Conservation (phyloP, 202 grass and related monocot genomes). For the Panicum hallii region DNA sequence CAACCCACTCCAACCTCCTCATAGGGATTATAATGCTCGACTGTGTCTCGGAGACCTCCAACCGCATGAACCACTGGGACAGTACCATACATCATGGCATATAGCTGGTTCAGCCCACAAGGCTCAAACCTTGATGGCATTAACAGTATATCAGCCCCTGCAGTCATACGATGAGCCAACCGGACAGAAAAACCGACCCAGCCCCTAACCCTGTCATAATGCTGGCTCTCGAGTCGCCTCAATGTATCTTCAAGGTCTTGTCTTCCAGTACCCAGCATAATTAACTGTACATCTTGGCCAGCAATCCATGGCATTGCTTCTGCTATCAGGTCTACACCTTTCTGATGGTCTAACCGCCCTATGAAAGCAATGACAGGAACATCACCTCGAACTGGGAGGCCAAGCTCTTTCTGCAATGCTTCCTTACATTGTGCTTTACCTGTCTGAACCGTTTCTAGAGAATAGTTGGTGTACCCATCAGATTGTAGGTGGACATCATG, state of each 20-base stretch:
- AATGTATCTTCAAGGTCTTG: slow-evolving; percentile 87
- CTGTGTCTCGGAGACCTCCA: slow-evolving; percentile 79
- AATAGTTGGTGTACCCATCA: slow-evolving; percentile 81
- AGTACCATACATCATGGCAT: slow-evolving; percentile 96
- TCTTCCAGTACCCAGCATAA: slow-evolving; percentile 82
- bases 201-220: slow-evolving; percentile 71
- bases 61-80: slow-evolving; percentile 88
- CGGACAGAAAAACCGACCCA: slow-evolving; percentile 90
- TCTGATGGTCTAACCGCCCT: slow-evolving; percentile 80
- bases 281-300: slow-evolving; percentile 78
- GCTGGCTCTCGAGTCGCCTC: slow-evolving; percentile 71
- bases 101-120: slow-evolving; percentile 86
- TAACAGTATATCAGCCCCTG: slow-evolving; percentile 77
- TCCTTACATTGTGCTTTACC: slow-evolving; percentile 83
- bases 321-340: slow-evolving; percentile 86
- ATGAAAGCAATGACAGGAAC: slow-evolving; percentile 84
- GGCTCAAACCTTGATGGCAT: slow-evolving; percentile 95
- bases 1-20: slow-evolving; percentile 71
- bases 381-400: slow-evolving; percentile 64
- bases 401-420: slow-evolving; percentile 74
- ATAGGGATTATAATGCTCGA: slow-evolving; percentile 78
- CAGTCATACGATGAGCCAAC: slow-evolving; percentile 82
- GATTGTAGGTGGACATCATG: slow-evolving; percentile 69
- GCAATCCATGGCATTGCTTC: slow-evolving; percentile 95
- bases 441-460: slow-evolving; percentile 63